Conservation (phyloP, 176 grass and related monocot genomes). For the Oryza australiensis region DNA sequence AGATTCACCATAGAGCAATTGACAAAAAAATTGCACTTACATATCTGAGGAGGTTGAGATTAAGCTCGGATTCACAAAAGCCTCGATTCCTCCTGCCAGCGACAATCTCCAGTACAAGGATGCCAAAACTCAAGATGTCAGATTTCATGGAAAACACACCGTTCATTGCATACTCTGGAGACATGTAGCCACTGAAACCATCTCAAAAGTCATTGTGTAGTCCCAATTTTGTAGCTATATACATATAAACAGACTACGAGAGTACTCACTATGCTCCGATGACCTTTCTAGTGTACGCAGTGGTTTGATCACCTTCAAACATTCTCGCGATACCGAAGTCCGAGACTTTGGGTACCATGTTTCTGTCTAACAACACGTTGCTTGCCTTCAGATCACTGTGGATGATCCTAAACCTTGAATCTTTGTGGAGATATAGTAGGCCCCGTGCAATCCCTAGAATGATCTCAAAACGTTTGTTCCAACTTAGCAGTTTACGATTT, state of each 20-base stretch:
- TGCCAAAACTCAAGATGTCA: conserved; percentile 43
- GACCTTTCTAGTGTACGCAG: conserved; percentile 37
- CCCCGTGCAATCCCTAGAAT: conserved; percentile 42
- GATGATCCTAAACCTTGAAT: conserved; percentile 55
- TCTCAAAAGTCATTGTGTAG: not conserved
- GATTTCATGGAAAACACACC: conserved; percentile 54
- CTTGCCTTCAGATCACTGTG: conserved; percentile 46
- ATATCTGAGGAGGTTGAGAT: conserved; percentile 46
- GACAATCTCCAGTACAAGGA: conserved; percentile 37
- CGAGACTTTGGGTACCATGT: conserved; percentile 47
- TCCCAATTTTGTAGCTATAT: not conserved
- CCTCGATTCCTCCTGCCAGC: conserved; percentile 33
- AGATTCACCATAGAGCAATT: too few species aligned
- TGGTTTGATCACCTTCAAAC: conserved; percentile 54
- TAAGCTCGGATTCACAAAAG: conserved; percentile 23
- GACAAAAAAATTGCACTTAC: conserved; percentile 15
- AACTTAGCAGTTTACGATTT: conserved; percentile 28
- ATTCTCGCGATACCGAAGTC: conserved; percentile 52
- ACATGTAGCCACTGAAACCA: conserved; percentile 44
- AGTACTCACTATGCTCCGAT: conserved; percentile 55
- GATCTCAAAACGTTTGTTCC: conserved; percentile 41
- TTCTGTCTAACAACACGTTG: conserved; percentile 45
- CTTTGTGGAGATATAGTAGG: conserved; percentile 50
- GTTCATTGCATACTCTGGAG: conserved; percentile 47
- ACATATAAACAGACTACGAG: not conserved